Evolutionary conservation across 1,139 yeast species (phyloP).

Genomic region (Taiozyma sp.): DNA sequence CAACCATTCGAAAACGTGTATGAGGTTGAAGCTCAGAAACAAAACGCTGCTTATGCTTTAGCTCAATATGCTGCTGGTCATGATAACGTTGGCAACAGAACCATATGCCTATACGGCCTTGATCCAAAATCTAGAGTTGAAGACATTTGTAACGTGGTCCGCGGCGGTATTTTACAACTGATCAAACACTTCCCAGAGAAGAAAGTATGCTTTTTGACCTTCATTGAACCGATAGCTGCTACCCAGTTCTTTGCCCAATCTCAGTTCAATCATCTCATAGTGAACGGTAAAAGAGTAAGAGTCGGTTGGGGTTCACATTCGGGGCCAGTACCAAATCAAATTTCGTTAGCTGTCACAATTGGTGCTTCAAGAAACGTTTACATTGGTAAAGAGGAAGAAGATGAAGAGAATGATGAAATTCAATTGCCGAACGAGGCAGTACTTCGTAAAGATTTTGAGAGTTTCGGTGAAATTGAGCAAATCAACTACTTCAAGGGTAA

Average conservation of each 20-base stretch:
- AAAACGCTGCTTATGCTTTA: conserved; percentile 68
- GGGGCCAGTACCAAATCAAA: conserved; percentile 70
- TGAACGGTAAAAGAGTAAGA: conserved; percentile 68
- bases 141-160: conserved; percentile 77
- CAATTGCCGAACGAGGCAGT: conserved; percentile 43
- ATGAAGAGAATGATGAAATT: conserved; percentile 28
- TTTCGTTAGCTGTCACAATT: conserved; percentile 72
- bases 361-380: conserved; percentile 84
- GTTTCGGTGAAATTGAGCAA: conserved; percentile 79
- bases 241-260: conserved; percentile 81
- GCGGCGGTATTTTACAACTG: conserved; percentile 76
- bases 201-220: conserved; percentile 78
- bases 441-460: conserved; percentile 59
- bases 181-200: conserved; percentile 71
- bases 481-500: conserved; percentile 70
- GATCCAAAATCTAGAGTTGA: conserved; percentile 77
- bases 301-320: conserved; percentile 88
- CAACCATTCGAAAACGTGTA: conserved; percentile 12
- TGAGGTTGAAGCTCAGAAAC: conserved; percentile 47
- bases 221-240: conserved; percentile 77
- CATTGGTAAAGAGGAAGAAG: conserved; percentile 53
- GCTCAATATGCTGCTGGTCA: conserved; percentile 74
- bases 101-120: conserved; percentile 71
- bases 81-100: conserved; percentile 69
- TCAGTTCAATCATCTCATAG: conserved; percentile 69